Percentiles rank a stretch among this genome's conserved stretches.
phyloP scores from a whole-genome alignment of 2,329 filamentous ascomycete species.

The Microcera coccophila region DNA sequence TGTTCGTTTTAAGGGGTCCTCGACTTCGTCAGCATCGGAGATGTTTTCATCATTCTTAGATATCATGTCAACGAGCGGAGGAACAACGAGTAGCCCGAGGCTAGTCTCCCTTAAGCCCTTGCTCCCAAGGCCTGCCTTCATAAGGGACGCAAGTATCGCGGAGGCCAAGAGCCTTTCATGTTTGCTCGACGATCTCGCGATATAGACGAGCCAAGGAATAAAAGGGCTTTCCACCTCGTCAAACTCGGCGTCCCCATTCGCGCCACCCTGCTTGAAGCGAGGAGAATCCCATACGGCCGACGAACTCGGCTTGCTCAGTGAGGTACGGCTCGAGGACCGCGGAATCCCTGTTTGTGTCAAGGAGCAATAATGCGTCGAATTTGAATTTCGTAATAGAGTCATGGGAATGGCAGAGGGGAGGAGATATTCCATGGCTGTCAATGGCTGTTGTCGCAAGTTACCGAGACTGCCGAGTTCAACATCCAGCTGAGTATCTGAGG shows the following conservation, averaged over 20 bases:
- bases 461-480: slow-evolving; percentile 51
- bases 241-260: slow-evolving; percentile 33
- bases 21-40: slow-evolving; percentile 34
- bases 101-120: slow-evolving; percentile 57
- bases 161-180: slow-evolving; percentile 64
- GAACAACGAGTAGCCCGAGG: slow-evolving; percentile 65
- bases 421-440: slow-evolving; percentile 55
- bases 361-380: slow-evolving; percentile 21
- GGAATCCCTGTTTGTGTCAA: slow-evolving; percentile 2
- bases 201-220: slow-evolving; percentile 67
- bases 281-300: slow-evolving; percentile 32
- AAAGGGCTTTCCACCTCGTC: slow-evolving; percentile 67
- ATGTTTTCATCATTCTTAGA: slow-evolving; percentile 43
- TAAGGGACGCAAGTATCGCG: slow-evolving; percentile 64
- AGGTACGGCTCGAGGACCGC: slow-evolving; percentile 27
- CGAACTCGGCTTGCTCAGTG: slow-evolving; percentile 27
- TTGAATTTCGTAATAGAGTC: slow-evolving; percentile 34
- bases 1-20: slow-evolving; percentile 32
- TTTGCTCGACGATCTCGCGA: slow-evolving; percentile 55
- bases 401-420: slow-evolving; percentile 51
- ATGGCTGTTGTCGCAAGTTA: slow-evolving; percentile 38
- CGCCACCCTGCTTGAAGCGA: slow-evolving; percentile 25
- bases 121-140: slow-evolving; percentile 62
- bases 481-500: slow-evolving; percentile 48
- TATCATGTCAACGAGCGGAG: slow-evolving; percentile 64